Percentiles rank a stretch among this genome's conserved stretches.
These are phyloP conservation scores for Saprolegnia parasitica DNA, from an alignment of 352 stramenopile species.

Conservation along the genomic window DNA sequence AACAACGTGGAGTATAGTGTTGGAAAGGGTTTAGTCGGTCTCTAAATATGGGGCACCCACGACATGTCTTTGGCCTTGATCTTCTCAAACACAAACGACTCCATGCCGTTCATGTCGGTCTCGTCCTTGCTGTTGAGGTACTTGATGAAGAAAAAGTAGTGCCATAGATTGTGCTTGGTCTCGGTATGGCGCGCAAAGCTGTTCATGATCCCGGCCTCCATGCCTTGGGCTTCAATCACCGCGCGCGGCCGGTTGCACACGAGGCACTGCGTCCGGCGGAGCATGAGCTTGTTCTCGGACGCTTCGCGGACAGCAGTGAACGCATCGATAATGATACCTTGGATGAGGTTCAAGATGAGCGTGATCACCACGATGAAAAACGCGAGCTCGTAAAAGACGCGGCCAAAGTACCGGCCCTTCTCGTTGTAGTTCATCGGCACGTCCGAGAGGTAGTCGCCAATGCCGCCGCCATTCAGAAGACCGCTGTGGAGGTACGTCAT, in stretches of 20 bases:
- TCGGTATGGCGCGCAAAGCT: constrained; percentile 25
- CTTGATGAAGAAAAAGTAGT: constrained; percentile 31
- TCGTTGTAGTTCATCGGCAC: constrained; percentile 14
- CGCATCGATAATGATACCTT: constrained; percentile 30
- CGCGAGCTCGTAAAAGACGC: constrained; percentile 24
- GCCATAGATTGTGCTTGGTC: constrained; percentile 27
- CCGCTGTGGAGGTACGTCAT: constrained; percentile 26
- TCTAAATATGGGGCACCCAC: constrained; percentile 28
- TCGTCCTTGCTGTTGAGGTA: constrained; percentile 29
- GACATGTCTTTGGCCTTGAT: constrained; percentile 30
- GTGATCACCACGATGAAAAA: constrained; percentile 26
- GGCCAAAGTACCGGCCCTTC: constrained; percentile 22
- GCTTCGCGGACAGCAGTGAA: constrained; percentile 28
- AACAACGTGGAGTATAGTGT: background rate
- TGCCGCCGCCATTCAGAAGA: constrained; percentile 23
- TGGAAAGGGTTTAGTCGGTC: background rate
- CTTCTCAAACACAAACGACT: constrained; percentile 29
- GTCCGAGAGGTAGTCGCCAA: constrained; percentile 25
- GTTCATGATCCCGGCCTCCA: constrained; percentile 24
- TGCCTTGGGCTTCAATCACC: constrained; percentile 27
- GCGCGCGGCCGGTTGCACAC: constrained; percentile 22
- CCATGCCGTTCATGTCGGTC: constrained; percentile 29
- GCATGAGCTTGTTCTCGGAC: constrained; percentile 28
- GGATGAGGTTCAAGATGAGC: constrained; percentile 25
- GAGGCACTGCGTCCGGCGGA: constrained; percentile 25